phyloP scores from a whole-genome alignment of 192 early-diverging fungal genomes.

The Ambispora gerdemannii region DNA sequence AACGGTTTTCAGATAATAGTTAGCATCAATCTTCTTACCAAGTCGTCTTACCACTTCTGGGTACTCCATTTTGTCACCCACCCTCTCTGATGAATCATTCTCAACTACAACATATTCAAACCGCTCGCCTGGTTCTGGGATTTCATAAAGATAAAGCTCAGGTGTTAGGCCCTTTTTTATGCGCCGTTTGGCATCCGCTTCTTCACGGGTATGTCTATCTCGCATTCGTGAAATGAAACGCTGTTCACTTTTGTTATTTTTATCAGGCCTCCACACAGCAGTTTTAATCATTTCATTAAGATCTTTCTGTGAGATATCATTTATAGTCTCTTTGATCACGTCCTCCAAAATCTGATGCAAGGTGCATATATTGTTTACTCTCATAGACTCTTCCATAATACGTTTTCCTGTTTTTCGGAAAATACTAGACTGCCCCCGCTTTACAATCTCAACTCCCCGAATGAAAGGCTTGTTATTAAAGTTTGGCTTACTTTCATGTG shows the following conservation, averaged over 20 bases:
- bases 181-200: no score
- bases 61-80: constrained; percentile 6
- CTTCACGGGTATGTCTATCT: no score
- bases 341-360: constrained; percentile 16
- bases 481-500: not conserved
- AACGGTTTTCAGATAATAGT: constrained; percentile 3
- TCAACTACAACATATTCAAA: constrained; percentile 15
- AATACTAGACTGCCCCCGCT: not conserved
- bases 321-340: not conserved
- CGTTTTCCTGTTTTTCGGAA: not conserved
- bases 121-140: not conserved
- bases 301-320: not conserved
- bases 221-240: not conserved
- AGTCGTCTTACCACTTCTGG: not conserved
- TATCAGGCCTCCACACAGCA: constrained; percentile 1
- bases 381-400: not conserved
- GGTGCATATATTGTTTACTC: not conserved
- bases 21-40: not conserved
- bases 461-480: constrained; percentile 14
- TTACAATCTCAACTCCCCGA: constrained; percentile 14
- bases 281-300: not conserved
- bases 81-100: not conserved
- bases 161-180: no score
- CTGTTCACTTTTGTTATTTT: not conserved
- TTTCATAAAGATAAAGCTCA: constrained; percentile 19